Base-by-base conservation (phyloP, 768 basidiomycete genomes). In the Termitomyces bulborhizus region DNA sequence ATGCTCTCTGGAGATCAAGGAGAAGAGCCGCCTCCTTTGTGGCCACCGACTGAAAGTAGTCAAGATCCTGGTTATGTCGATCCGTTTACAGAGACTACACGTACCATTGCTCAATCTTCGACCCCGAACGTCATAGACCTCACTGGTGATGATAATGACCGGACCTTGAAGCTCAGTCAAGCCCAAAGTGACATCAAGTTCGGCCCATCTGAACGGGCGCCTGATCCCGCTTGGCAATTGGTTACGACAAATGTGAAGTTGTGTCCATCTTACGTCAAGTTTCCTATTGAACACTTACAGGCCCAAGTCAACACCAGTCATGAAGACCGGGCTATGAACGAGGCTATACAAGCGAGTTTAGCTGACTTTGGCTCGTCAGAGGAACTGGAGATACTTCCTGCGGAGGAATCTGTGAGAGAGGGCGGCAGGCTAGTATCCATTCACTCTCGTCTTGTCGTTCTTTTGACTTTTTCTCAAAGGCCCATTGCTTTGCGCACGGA, bases 291-390 rank as follows among this genome's bases (percentile, higher is more conserved):
- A 57, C 51, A 46, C 1, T 51, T 60, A 47, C 66, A 75, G 75
- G 70, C 65, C 48, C 67, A 67, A 54, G 64, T 58, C 53, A 66
- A 52, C 18, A 60, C 78, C 21, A 75, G 75, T 2, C 76, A 76
- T 24, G 84, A 86, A n/a, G 78, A 87, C 42, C 79, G 83, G 46
- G 76, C 75, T 36, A 69, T 90, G 68, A 83, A 80, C 60, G 81
- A 83, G 27, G 88, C 86, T 0, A 88, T 90, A 42, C 80, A 85
- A 67, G 86, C 82, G 4, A 88, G 86, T 65, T 69, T 89, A 54
- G 75, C 82, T 48, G 79, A 81, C 18, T 76, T 81, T 59, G 66
- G 70, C 24, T 71, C 55, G 18, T 51, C 76, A 26, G 83, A 84
- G 3, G 73, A 74, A 37, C 71, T 76, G 36, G 82, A 83, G 48